Evolutionary conservation across 305 asterid genomes (phyloP).

Genomic region (Fraxinus xanthoxyloides): DNA sequence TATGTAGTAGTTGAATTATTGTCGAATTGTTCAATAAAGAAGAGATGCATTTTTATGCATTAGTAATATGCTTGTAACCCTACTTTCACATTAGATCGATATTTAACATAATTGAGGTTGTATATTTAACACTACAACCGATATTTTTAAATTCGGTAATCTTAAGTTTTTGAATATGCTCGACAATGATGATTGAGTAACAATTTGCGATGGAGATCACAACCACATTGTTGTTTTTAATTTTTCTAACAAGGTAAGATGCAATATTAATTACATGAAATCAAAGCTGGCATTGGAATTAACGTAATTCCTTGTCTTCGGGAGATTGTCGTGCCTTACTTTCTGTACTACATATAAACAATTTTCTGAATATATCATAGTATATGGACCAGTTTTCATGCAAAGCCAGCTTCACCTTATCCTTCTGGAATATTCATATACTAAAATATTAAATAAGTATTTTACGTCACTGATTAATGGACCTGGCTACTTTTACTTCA

Average conservation of each 20-base stretch:
- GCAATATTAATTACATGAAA: slow-evolving; percentile 19
- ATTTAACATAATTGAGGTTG: too few relatives aligned
- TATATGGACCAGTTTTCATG: background rate
- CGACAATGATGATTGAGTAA: background rate
- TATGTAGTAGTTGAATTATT: too few relatives aligned
- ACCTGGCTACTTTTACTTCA: background rate
- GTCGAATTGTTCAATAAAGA: too few relatives aligned
- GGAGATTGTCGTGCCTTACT: background rate
- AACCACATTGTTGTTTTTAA: background rate
- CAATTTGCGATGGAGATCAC: background rate
- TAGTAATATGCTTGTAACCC: too few relatives aligned
- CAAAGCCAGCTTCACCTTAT: background rate
- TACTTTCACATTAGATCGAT: too few relatives aligned
- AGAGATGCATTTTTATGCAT: too few relatives aligned
- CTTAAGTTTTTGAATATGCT: background rate
- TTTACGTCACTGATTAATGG: background rate
- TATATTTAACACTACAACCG: background rate
- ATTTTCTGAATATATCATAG: too few relatives aligned
- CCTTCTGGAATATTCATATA: background rate
- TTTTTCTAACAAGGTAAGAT: background rate
- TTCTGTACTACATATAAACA: background rate
- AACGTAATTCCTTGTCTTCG: background rate
- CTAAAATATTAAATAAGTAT: too few relatives aligned
- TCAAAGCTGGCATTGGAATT: slow-evolving; percentile 57
- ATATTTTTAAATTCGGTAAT: too few relatives aligned